These are phyloP conservation scores for Tremellales sp. DNA, from an alignment of 1,284 basidiomycete genomes.

Conservation along the genomic window DNA sequence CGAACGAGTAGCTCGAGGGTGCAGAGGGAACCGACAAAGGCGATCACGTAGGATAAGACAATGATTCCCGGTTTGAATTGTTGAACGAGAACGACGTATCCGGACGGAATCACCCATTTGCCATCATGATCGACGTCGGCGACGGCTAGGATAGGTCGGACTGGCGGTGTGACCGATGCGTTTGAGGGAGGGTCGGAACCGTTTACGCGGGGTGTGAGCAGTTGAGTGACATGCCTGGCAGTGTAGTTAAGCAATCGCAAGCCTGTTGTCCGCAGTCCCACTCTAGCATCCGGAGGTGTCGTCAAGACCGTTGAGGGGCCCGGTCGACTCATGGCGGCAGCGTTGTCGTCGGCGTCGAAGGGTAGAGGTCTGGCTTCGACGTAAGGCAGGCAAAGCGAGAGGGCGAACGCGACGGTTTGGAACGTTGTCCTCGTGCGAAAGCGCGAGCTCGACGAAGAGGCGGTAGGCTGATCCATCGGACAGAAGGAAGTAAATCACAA, in stretches of 20 bases:
- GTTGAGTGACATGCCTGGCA: neutral
- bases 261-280: too few relatives aligned
- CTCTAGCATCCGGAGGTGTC: too few relatives aligned
- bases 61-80: constrained; percentile 46
- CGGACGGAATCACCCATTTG: constrained; percentile 14
- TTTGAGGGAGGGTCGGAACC: neutral
- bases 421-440: neutral
- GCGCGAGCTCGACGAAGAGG: too few relatives aligned
- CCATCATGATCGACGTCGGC: constrained; percentile 2
- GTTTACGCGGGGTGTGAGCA: neutral
- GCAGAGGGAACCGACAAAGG: constrained; percentile 48
- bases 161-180: constrained; percentile 3
- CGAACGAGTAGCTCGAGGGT: constrained; percentile 49
- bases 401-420: constrained; percentile 10
- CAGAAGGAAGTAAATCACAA: too few relatives aligned
- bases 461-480: too few relatives aligned
- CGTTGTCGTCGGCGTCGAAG: neutral
- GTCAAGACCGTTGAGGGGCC: neutral
- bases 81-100: constrained; percentile 36
- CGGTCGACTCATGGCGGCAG: too few relatives aligned
- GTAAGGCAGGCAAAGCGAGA: constrained; percentile 29
- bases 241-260: too few relatives aligned
- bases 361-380: constrained; percentile 23
- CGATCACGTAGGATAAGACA: constrained; percentile 47
- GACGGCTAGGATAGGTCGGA: constrained; percentile 8